These are phyloP conservation scores for Linnemannia schmuckeri DNA, from an alignment of 192 early-diverging fungal genomes.

Conservation along the genomic window DNA sequence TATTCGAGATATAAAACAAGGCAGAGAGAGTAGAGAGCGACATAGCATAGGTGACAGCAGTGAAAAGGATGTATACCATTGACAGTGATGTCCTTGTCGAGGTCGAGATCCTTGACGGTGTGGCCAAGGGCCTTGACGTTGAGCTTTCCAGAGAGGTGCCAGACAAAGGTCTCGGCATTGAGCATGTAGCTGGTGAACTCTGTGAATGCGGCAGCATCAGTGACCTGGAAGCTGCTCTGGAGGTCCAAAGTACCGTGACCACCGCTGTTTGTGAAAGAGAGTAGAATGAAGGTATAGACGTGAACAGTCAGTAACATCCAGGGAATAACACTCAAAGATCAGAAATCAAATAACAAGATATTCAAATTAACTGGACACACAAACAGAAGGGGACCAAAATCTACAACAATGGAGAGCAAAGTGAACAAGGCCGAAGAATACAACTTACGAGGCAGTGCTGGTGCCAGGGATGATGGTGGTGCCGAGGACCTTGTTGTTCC, in stretches of 20 bases:
- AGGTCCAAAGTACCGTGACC: conserved; percentile 18
- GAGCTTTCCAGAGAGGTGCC: conserved; percentile 60
- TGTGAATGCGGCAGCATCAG: conserved; percentile 57
- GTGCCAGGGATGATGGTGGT: conserved; percentile 17
- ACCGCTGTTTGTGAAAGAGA: background rate
- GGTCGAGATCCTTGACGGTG: conserved; percentile 58
- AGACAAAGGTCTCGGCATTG: conserved; percentile 57
- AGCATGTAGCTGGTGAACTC: conserved; percentile 66
- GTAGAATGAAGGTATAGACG: too few species aligned
- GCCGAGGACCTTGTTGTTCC: conserved; percentile 42
- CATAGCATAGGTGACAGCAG: too few species aligned
- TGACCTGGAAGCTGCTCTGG: conserved; percentile 50
- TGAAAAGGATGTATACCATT: conserved; percentile 46
- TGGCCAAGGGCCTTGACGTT: conserved; percentile 59
- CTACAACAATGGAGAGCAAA: background rate
- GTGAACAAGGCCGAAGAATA: background rate
- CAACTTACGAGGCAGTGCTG: conserved; percentile 13
- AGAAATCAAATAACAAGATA: background rate
- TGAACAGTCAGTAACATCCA: too few species aligned
- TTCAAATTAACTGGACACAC: too few species aligned
- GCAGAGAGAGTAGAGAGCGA: background rate
- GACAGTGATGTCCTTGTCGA: conserved; percentile 64
- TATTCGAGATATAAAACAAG: background rate
- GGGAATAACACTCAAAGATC: background rate
- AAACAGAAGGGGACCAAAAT: background rate